Base-by-base conservation (phyloP, 768 basidiomycete genomes). In the Lactarius tabidus region DNA sequence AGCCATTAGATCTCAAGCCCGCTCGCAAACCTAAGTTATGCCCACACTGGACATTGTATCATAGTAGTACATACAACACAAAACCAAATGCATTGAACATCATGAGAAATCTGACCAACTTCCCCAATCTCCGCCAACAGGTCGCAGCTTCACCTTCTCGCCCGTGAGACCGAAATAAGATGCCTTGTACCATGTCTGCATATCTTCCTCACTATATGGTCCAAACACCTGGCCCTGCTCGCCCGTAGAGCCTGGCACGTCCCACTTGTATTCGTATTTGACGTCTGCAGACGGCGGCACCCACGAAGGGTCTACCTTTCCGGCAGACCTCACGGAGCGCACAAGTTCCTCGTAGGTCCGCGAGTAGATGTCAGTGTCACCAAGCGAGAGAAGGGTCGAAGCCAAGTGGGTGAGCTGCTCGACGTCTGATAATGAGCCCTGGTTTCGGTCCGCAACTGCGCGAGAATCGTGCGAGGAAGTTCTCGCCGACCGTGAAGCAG, bases 291-390 rank as follows among this genome's bases (percentile, higher is more conserved):
- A 89, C 1, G 89, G 87, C 12, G 93, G 90, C 0, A 80, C 76
- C 93, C 93, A 94, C 58, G 81, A 79, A 2, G 79, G 71, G 41
- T 84, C 82, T 48, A 94, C 90, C 31, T 76, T 79, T 43, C 90
- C 91, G 6, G 90, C 86, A 5, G 85, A 80, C 36, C 91, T 85
- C 26, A 95, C 83, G 43, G 82, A 78, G 63, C 90, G 87, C 23
- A 96, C 85, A 59, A 96, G 81, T 72, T 92, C 88, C 70, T 94
- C 92, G 73, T 92, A 92, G 0, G 90, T 89, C 74, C 84, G 87
- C 45, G 87, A 89, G 77, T 95, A 96, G 61, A 95, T 84, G 71
- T 95, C 93, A 20, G 83, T 80, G 67, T 96, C 92, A 28, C 91
- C 92, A 17, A 93, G 82, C 0, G 89, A 87, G 86, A 96, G 89